Conservation (phyloP, 257 asterid genomes). For the Prunella vulgaris region DNA sequence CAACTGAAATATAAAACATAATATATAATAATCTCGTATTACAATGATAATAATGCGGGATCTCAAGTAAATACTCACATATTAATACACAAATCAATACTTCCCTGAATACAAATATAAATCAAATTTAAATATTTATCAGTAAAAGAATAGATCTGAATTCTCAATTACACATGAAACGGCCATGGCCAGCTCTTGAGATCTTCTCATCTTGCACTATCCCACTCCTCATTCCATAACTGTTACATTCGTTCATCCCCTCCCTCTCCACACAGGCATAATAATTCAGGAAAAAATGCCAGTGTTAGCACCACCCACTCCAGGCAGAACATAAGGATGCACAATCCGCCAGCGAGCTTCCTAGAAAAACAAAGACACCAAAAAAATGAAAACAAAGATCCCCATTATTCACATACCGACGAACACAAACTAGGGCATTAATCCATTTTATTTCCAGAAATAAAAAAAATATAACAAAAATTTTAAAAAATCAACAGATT, state of each 20-base stretch:
- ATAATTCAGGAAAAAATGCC: conserved; percentile 80
- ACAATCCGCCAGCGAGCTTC: conserved; percentile 69
- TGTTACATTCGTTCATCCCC: conserved; percentile 24
- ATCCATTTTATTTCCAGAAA: too few species aligned
- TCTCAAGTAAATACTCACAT: background rate
- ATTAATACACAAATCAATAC: too few species aligned
- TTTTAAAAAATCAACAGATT: too few species aligned
- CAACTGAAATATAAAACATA: background rate
- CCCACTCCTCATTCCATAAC: conserved; percentile 39
- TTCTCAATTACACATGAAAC: conserved; percentile 43
- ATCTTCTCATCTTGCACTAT: conserved; percentile 69
- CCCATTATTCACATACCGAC: too few species aligned
- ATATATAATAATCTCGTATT: background rate
- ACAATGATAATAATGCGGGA: background rate
- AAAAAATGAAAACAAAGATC: too few species aligned
- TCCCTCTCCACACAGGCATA: conserved; percentile 63
- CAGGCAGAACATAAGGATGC: conserved; percentile 59
- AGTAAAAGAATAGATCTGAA: background rate
- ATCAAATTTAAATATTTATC: background rate
- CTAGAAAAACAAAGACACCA: too few species aligned
- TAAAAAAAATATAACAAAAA: too few species aligned
- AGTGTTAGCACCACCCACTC: conserved; percentile 88
- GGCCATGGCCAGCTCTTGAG: conserved; percentile 93
- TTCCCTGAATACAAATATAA: background rate
- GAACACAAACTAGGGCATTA: too few species aligned